Conservation (phyloP, 2,329 filamentous ascomycete species). For the Pochonia chlamydosporia region DNA sequence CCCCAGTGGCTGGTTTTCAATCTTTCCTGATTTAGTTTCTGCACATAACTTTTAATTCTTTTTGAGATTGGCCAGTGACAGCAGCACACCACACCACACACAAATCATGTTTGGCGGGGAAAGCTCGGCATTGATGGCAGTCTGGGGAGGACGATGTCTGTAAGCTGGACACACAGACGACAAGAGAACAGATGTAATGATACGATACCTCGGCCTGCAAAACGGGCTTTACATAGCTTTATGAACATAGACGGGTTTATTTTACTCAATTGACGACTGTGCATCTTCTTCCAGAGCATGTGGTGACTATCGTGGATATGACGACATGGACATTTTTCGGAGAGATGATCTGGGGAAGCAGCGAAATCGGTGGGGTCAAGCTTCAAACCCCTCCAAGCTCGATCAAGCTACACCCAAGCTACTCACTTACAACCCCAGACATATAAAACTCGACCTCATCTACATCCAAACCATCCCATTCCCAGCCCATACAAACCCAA, state of each 20-base stretch:
- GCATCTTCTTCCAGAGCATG: too few species aligned
- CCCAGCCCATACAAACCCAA: background rate
- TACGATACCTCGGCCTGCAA: too few species aligned
- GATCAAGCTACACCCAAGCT: background rate
- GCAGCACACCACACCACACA: background rate
- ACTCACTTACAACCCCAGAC: too few species aligned
- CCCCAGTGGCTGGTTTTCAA: background rate
- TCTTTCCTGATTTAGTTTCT: background rate
- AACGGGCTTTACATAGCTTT: too few species aligned
- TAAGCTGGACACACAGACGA: too few species aligned
- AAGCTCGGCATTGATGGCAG: constrained; percentile 4
- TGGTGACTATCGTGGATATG: background rate
- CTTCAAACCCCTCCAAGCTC: background rate
- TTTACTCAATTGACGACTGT: too few species aligned
- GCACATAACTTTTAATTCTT: background rate
- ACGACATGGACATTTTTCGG: background rate
- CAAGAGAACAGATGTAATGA: background rate
- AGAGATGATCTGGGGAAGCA: background rate
- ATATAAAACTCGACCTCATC: background rate
- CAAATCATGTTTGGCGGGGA: background rate
- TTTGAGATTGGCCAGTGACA: background rate
- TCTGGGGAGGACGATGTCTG: too few species aligned
- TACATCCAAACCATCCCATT: background rate
- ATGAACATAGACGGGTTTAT: too few species aligned
- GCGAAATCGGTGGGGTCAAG: background rate